phyloP scores from a whole-genome alignment of 768 basidiomycete species.

The Lactarius pseudohatsudake region DNA sequence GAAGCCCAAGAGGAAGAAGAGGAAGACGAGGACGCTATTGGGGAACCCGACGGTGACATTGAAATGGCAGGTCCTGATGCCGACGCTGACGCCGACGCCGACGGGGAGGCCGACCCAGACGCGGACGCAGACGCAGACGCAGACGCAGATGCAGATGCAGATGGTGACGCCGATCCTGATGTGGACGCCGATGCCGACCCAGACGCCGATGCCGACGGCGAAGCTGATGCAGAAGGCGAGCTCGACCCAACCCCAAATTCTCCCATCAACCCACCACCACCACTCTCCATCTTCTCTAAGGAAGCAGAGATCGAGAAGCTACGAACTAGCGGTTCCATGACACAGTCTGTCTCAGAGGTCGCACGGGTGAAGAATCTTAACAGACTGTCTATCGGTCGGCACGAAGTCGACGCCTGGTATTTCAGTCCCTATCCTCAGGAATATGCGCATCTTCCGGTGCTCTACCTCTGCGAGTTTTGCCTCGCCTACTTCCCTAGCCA shows the following conservation, averaged over 20 bases:
- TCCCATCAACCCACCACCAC: conserved; percentile 51
- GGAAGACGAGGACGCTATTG: conserved; percentile 44
- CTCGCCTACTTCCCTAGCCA: conserved; percentile 87
- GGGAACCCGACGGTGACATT: conserved; percentile 22
- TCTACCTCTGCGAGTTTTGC: conserved; percentile 99
- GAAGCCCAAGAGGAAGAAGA: conserved; percentile 62
- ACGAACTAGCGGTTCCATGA: conserved; percentile 97
- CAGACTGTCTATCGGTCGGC: conserved; percentile 90
- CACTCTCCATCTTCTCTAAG: conserved; percentile 78
- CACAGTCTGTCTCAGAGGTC: conserved; percentile 96
- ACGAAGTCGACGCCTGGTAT: conserved; percentile 99
- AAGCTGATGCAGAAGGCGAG: conserved; percentile 71
- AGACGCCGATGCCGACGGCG: conserved; percentile 59
- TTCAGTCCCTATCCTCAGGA: conserved; percentile 99
- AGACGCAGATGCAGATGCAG: conserved; percentile 49
- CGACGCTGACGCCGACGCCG: conserved; percentile 53
- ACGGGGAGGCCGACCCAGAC: conserved; percentile 38
- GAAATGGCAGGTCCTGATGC: conserved; percentile 60
- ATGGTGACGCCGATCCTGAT: conserved; percentile 22
- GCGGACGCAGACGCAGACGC: conserved; percentile 38
- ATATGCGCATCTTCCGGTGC: conserved; percentile 90
- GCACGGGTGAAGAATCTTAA: conserved; percentile 98
- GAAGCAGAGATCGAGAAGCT: conserved; percentile 99
- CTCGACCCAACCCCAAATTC: conserved; percentile 59
- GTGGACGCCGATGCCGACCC: conserved; percentile 41